phyloP scores from a whole-genome alignment of 176 grass and related monocot species.

The Ensete ventricosum region DNA sequence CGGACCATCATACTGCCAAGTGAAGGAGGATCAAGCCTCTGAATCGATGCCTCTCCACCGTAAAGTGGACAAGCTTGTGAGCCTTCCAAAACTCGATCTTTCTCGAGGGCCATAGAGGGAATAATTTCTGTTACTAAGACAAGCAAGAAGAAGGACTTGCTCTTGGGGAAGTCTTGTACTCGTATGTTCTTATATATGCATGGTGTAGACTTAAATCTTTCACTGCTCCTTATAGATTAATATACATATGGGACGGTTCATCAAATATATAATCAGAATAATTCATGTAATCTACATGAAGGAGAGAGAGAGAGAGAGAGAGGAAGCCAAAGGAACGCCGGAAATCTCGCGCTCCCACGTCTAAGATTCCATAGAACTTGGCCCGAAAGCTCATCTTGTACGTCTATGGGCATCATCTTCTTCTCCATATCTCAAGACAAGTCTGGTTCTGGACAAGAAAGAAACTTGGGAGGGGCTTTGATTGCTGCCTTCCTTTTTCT shows the following conservation, averaged over 20 bases:
- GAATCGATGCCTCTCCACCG: slow-evolving; percentile 11
- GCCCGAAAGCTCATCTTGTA: neutral
- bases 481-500: neutral
- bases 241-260: neutral
- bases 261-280: slow-evolving; percentile 3
- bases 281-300: neutral
- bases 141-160: neutral
- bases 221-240: neutral
- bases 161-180: neutral
- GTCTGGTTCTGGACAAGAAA: neutral
- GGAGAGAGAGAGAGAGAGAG: neutral
- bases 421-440: neutral
- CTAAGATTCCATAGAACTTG: neutral
- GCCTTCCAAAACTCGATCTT: slow-evolving; percentile 33
- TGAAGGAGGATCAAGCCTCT: slow-evolving; percentile 27
- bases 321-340: neutral
- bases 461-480: neutral
- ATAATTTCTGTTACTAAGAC: too few species aligned
- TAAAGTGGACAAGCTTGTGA: slow-evolving; percentile 25
- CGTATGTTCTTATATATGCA: neutral
- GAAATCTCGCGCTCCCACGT: slow-evolving; percentile 10
- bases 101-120: slow-evolving; percentile 36
- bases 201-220: neutral
- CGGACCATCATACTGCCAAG: slow-evolving; percentile 27
- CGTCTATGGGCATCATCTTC: neutral